These are phyloP conservation scores for Cardamine occulta DNA, from an alignment of 345 rosid species.

Conservation along the genomic window DNA sequence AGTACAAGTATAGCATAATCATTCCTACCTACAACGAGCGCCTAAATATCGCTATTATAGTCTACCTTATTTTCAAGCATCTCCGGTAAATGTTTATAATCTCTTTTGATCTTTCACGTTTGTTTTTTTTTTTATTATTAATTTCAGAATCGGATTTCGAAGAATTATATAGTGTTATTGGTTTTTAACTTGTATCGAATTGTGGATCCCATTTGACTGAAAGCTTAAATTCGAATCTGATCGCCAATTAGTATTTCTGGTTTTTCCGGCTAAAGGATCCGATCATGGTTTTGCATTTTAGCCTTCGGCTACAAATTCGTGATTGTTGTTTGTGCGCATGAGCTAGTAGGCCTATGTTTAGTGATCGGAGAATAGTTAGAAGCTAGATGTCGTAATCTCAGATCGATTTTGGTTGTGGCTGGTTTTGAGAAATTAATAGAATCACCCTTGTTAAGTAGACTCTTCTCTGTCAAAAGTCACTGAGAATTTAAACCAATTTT, in stretches of 20 bases:
- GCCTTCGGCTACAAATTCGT: conserved; percentile 17
- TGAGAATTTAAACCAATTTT: background rate
- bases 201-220: conserved; percentile 22
- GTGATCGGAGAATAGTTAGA: conserved; percentile 16
- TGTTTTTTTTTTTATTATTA: background rate
- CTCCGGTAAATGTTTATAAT: conserved; percentile 53
- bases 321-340: conserved; percentile 27
- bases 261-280: background rate
- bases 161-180: background rate
- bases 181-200: conserved; percentile 8
- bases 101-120: conserved; percentile 1
- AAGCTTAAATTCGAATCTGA: conserved; percentile 21
- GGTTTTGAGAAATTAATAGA: background rate
- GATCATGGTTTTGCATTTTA: conserved; percentile 8
- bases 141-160: background rate
- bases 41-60: conserved; percentile 82
- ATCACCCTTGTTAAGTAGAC: background rate
- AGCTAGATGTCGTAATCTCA: background rate
- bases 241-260: background rate
- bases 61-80: conserved; percentile 93
- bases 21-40: conserved; percentile 97
- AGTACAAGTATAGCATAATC: conserved; percentile 78
- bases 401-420: conserved; percentile 1
- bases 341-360: background rate
- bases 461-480: background rate